Conservation (phyloP, 768 basidiomycete species). For the Boletus insuetus region DNA sequence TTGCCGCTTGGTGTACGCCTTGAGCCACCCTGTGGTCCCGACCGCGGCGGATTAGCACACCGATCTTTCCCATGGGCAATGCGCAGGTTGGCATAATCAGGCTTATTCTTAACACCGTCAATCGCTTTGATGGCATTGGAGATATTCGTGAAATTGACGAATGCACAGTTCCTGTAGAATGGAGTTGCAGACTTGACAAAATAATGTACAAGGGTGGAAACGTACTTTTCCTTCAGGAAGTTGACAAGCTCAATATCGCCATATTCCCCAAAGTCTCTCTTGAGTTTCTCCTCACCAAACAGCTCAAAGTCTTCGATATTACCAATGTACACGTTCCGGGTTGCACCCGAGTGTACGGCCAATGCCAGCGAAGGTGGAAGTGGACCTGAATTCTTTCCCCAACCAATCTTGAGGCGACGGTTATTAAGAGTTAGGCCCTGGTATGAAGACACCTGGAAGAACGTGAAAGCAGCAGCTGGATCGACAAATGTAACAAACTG, state of each 20-base stretch:
- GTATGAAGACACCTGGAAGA: conserved; percentile 89
- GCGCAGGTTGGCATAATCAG: conserved; percentile 85
- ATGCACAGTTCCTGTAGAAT: conserved; percentile 79
- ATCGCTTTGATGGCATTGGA: conserved; percentile 98
- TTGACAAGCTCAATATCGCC: conserved; percentile 98
- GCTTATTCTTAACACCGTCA: conserved; percentile 87
- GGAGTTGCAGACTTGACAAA: background rate
- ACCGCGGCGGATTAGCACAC: conserved; percentile 89
- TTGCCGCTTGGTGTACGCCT: conserved; percentile 48
- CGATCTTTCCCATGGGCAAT: conserved; percentile 96
- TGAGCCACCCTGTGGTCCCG: conserved; percentile 70
- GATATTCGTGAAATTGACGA: conserved; percentile 94
- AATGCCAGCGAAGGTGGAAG: conserved; percentile 79
- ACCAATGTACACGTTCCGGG: conserved; percentile 95
- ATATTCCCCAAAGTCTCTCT: conserved; percentile 91
- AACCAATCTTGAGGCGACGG: conserved; percentile 93
- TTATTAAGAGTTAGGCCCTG: conserved; percentile 91
- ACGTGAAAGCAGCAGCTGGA: conserved; percentile 87
- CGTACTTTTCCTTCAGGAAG: conserved; percentile 90
- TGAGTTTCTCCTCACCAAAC: conserved; percentile 86
- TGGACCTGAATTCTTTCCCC: conserved; percentile 95
- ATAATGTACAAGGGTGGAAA: conserved; percentile 31
- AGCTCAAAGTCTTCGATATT: conserved; percentile 94
- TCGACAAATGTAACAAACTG: conserved; percentile 97
- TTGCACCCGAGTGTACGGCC: conserved; percentile 90